Conservation (phyloP, 805 yeast species). For the Yamadazyma olivae region DNA sequence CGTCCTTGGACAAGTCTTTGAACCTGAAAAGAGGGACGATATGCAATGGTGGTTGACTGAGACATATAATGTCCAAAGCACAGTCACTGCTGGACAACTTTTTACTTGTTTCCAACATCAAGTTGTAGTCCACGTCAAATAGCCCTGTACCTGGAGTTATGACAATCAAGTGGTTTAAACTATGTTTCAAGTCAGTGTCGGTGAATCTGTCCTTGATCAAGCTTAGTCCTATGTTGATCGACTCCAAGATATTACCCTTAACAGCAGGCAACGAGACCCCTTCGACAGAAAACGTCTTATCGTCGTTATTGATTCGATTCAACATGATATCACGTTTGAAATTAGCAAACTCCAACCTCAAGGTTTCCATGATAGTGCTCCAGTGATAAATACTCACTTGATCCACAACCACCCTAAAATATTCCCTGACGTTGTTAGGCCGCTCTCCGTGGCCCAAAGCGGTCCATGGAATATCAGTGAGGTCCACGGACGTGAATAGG, state of each 20-base stretch:
- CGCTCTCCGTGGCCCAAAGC: constrained; percentile 70
- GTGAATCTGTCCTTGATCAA: constrained; percentile 72
- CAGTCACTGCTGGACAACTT: constrained; percentile 75
- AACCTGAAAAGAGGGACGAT: constrained; percentile 86
- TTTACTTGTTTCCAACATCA: constrained; percentile 70
- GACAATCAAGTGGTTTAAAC: constrained; percentile 85
- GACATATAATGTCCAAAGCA: constrained; percentile 83
- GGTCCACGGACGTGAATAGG: constrained; percentile 77
- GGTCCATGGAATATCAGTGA: constrained; percentile 49
- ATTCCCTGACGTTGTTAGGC: constrained; percentile 67
- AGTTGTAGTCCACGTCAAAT: constrained; percentile 83
- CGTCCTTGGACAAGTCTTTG: constrained; percentile 34
- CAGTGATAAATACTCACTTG: constrained; percentile 86
- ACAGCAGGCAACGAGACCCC: constrained; percentile 80
- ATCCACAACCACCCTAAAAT: constrained; percentile 91
- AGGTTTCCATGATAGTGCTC: constrained; percentile 87
- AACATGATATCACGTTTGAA: constrained; percentile 73
- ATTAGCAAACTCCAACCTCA: constrained; percentile 79
- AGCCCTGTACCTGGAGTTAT: constrained; percentile 92
- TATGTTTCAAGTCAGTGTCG: constrained; percentile 83
- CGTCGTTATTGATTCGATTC: constrained; percentile 19
- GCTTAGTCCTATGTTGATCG: constrained; percentile 79
- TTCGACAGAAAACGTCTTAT: constrained; percentile 27
- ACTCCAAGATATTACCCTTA: constrained; percentile 86
- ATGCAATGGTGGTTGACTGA: constrained; percentile 89